Evolutionary conservation across 805 yeast species (phyloP), one percentile per base, ranked within the genome.

Genomic region (Teunomyces lycoperdinae): DNA sequence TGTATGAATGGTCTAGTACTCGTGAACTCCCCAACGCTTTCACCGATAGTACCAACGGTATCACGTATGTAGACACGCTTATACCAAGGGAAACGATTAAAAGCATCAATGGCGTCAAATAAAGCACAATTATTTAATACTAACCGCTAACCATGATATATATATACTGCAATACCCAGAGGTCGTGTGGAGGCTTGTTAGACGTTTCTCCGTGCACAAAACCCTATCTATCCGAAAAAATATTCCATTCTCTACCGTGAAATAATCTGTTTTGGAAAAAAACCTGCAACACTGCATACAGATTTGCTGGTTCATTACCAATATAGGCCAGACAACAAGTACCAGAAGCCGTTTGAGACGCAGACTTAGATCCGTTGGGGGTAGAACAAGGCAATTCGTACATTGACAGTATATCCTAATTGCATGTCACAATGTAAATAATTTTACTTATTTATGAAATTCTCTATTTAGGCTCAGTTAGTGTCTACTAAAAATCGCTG

Each of bases 41-140:
- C 36, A 50, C 17, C 5, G 56, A 44, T 6, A 53, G 47, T 28
- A 46, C 53, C 42, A 53, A 29, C 5, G 56, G 56, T 1, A 53
- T 41, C 28, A 45, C 32, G 24, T 36, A 49, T 13, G 53, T 52
- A 24, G 45, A 45, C n/a, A 38, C 30, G 13, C n/a, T 38, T 11
- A 38, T 38, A 10, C 41, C 41, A 3, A 38, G 29, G 14, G 41
- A 24, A n/a, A 26, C 11, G 9, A 38, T 26, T 13, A 38, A 38
- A 24, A 38, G 27, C 41, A 38, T 38, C 30, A 38, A 24, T n/a
- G 16, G 7, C 17, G 13, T 16, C 13, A 32, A 32, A 32, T 32
- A 32, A 7, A 13, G 16, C 24, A 20, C 24, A 20, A 20, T 4
- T 20, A 20, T 20, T 20, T 5, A 20, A 4, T 20, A 5, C 24